Percentiles rank a stretch among this genome's conserved stretches.
Evolutionary conservation across 805 yeast species (phyloP).

Genomic region (Jamesozyma lodderae): DNA sequence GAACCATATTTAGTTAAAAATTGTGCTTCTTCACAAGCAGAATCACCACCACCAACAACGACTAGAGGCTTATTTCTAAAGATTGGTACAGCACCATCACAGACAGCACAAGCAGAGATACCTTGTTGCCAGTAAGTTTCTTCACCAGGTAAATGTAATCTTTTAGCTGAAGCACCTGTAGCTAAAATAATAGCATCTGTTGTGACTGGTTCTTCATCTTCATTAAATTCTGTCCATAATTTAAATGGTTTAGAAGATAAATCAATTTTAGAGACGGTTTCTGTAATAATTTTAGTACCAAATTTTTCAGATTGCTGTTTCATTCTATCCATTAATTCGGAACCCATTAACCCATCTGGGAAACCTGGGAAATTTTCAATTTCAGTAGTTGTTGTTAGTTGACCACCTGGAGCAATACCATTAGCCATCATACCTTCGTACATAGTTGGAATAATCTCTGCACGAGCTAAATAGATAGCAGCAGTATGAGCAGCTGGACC

Average conservation of each 20-base stretch:
- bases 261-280: constrained; percentile 89
- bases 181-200: constrained; percentile 90
- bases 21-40: constrained; percentile 98
- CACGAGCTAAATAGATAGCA: constrained; percentile 92
- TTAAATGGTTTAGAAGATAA: constrained; percentile 84
- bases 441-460: constrained; percentile 86
- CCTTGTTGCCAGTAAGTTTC: constrained; percentile 98
- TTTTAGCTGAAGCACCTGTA: constrained; percentile 97
- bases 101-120: constrained; percentile 98
- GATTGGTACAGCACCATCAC: constrained; percentile 99
- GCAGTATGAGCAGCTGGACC: constrained; percentile 99
- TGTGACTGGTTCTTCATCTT: constrained; percentile 83
- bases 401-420: constrained; percentile 99
- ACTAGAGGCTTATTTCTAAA: constrained; percentile 97
- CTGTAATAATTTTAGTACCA: constrained; percentile 92
- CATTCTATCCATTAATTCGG: constrained; percentile 89
- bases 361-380: constrained; percentile 99
- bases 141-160: constrained; percentile 92
- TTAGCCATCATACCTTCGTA: constrained; percentile 95
- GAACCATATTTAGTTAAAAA: constrained; percentile 97
- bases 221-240: constrained; percentile 93
- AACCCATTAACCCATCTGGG: constrained; percentile 85
- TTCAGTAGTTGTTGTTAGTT: constrained; percentile 96
- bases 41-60: constrained; percentile 98
- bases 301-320: constrained; percentile 76